Evolutionary conservation across 306 rosid genomes (phyloP).

Genomic region (Alnus glutinosa): DNA sequence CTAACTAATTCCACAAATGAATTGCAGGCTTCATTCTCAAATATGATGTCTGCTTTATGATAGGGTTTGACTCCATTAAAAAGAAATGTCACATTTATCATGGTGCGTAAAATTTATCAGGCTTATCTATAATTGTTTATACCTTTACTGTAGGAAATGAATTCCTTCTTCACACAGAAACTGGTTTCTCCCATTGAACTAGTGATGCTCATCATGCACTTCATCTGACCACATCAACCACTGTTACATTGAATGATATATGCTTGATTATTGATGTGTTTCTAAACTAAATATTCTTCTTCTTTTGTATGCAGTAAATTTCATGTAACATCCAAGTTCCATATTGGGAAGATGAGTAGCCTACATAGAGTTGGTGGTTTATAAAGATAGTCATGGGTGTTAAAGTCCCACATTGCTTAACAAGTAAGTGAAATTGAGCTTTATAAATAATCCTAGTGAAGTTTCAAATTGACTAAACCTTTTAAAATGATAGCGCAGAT

Average conservation of each 20-base stretch:
- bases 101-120: constrained; percentile 3
- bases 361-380: too few relatives aligned
- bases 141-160: background rate
- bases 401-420: too few relatives aligned
- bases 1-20: background rate
- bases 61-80: background rate
- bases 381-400: too few relatives aligned
- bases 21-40: background rate
- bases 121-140: background rate
- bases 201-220: background rate
- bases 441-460: too few relatives aligned
- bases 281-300: background rate
- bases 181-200: background rate
- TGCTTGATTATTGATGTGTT: background rate
- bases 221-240: background rate
- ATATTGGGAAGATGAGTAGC: too few relatives aligned
- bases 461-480: too few relatives aligned
- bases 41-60: background rate
- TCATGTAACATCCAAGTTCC: background rate
- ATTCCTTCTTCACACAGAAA: constrained; percentile 1
- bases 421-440: too few relatives aligned
- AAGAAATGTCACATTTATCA: background rate
- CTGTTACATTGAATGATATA: background rate
- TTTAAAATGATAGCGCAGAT: too few relatives aligned
- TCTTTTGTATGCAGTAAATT: background rate